A percentile compares a stretch with the other conserved stretches of the same genome.
phyloP scores from a whole-genome alignment of 148 eudicot species.

The Rhododendron kiyosumense region DNA sequence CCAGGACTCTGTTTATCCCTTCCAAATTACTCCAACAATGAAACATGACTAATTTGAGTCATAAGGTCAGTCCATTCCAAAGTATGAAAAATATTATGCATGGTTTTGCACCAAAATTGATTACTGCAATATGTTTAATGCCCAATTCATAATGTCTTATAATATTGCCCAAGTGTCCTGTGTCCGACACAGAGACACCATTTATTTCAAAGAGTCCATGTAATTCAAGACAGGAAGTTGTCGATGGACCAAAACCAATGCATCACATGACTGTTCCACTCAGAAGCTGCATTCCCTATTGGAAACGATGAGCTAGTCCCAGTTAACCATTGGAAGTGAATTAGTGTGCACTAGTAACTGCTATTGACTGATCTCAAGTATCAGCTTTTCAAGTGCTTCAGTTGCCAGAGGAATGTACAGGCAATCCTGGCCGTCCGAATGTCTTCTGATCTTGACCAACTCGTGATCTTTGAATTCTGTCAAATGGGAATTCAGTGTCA shows the following conservation, averaged over 20 bases:
- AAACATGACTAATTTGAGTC: not conserved
- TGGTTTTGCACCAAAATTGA: not conserved
- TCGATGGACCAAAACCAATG: not conserved
- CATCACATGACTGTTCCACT: not conserved
- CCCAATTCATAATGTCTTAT: not conserved
- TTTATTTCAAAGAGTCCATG: no score
- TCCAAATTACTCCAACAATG: not conserved
- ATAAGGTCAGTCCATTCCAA: not conserved
- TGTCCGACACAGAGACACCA: not conserved
- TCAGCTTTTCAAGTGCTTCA: constrained; percentile 73
- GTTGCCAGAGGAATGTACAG: constrained; percentile 65
- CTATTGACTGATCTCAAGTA: constrained; percentile 63
- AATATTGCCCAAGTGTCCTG: not conserved
- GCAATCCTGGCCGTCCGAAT: constrained; percentile 93
- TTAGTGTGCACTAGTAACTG: not conserved
- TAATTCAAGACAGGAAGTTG: no score
- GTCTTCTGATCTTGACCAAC: constrained; percentile 65
- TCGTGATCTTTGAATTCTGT: constrained; percentile 96
- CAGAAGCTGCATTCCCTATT: not conserved
- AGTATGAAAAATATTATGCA: not conserved
- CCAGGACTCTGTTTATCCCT: not conserved
- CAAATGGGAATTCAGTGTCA: constrained; percentile 84
- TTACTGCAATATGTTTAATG: not conserved
- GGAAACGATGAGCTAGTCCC: not conserved
- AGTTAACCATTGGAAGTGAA: not conserved